Evolutionary conservation across 2,329 filamentous ascomycete species (phyloP), one percentile per base, ranked within the genome.

Genomic region (Blumeriella jaapii): DNA sequence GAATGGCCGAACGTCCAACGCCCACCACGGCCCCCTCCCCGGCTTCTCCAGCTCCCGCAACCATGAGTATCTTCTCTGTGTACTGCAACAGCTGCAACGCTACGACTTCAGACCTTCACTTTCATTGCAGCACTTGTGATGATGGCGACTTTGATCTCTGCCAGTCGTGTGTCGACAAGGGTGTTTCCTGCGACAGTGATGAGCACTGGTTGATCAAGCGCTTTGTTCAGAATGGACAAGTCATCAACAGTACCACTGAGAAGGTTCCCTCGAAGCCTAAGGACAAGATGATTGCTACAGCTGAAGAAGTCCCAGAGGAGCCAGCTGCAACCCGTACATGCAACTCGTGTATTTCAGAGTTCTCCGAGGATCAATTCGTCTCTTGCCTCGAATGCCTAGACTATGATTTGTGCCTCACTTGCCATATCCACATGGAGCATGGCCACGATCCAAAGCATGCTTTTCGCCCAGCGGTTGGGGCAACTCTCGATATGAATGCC

Each of bases 161-260:
- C 67, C 70, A 77, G 45, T 59, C 65, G 5, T 98, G 91, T 53
- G 74, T 95, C 30, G 70, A 77, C 31, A 63, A 68, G 26, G 87
- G 87, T 44, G 68, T 81, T 39, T 72, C 82, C 25, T 98, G 93
- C 64, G 71, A 77, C 44, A 78, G 78, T 38, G 71, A 78, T 18
- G 71, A 75, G 44, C 91, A 98, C 62, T 95, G 86, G 87, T 68
- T 98, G 60, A 89, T 96, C 59, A 95, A 93, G 72, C 80, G 91
- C 39, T 76, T 74, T 44, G 74, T 94, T 43, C 69, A 78, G 52
- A 71, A 86, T 40, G 89, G 87, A 32, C 68, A 74, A 45, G 78
- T 95, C 38, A 71, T 84, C 47, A 84, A 76, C 60, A 95, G 87
- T 67, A 84, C 74, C 14, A 95, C 87, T 1, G 83, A 93, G 61